Evolutionary conservation across 2,329 filamentous ascomycete species (phyloP).

Genomic region (Penicillium glabrum): DNA sequence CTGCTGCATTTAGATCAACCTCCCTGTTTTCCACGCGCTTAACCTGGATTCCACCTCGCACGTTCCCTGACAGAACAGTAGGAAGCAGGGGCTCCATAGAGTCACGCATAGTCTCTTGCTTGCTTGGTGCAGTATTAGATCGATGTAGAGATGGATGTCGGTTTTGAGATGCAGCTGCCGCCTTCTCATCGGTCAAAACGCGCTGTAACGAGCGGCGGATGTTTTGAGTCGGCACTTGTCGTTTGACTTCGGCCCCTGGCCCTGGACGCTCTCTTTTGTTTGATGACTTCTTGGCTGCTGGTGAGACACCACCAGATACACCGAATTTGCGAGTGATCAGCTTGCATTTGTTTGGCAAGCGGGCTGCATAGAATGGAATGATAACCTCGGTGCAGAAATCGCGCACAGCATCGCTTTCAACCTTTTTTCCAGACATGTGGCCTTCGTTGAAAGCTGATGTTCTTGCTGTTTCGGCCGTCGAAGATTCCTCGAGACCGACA

Average conservation of each 20-base stretch:
- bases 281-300: constrained; percentile 34
- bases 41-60: constrained; percentile 45
- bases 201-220: constrained; percentile 44
- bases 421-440: constrained; percentile 33
- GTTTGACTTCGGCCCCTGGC: constrained; percentile 33
- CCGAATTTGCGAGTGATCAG: constrained; percentile 49
- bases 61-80: constrained; percentile 30
- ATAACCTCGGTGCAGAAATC: constrained; percentile 53
- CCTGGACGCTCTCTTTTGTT: constrained; percentile 27
- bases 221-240: constrained; percentile 25
- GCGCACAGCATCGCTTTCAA: constrained; percentile 46
- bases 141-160: constrained; percentile 42
- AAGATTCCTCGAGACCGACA: constrained; percentile 41
- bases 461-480: constrained; percentile 28
- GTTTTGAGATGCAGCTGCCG: constrained; percentile 27
- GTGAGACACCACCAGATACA: constrained; percentile 40
- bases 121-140: constrained; percentile 43
- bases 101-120: constrained; percentile 42
- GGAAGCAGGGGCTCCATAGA: constrained; percentile 42
- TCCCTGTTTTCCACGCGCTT: constrained; percentile 49
- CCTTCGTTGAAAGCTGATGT: constrained; percentile 25
- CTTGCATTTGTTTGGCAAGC: constrained; percentile 49
- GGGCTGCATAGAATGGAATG: constrained; percentile 50
- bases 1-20: constrained; percentile 48
- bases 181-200: constrained; percentile 47